Base-by-base conservation (phyloP, 352 stramenopile genomes). In the Pythium dissimile region DNA sequence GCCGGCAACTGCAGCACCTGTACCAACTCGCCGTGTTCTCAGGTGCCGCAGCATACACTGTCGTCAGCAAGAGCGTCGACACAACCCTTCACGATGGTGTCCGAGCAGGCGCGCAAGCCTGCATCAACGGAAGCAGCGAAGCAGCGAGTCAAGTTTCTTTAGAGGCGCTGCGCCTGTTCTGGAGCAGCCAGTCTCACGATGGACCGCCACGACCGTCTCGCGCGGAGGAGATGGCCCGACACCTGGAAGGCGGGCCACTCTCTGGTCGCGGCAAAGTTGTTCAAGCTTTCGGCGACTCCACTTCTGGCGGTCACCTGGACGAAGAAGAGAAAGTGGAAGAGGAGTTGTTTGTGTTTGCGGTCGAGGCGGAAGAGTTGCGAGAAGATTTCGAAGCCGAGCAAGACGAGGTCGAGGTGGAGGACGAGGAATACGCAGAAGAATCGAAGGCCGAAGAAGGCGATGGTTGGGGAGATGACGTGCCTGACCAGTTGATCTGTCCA, bases 401-500 rank as follows among this genome's bases (percentile, higher is more conserved):
- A 39, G 48, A 52, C 16, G 47, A 64, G 46, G 18, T 6, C 20
- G 46, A 28, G 5, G 32, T 26, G 2, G 26, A 48, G 16, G 8
- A 24, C 38, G 37, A 37, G 23, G 50, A 58, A 7, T 28, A 16
- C 15, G 46, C 42, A 27, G 39, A 50, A 35, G 23, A 60, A 23
- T 8, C n/a, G 4, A 50, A 52, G 21, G n/a, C 15, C 47, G 51
- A 65, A 46, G 48, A 59, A 24, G 30, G 31, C 47, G 35, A 52
- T 18, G 30, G 10, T 5, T 26, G 24, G 30, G n/a, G 24, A 26
- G 39, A 41, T 2, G n/a, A 54, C 23, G 69, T 62, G 46, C 77
- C 77, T 0, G 77, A 87, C 34, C 78, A 89, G 60, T 69, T 92
- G 21, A 80, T 86, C 18, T 97, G 96, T 72, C 94, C 96, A 7